Percentiles rank a stretch among this genome's conserved stretches.
These are phyloP conservation scores for Chrysoporthe cubensis DNA, from an alignment of 2,329 filamentous ascomycete genomes.

Conservation along the genomic window DNA sequence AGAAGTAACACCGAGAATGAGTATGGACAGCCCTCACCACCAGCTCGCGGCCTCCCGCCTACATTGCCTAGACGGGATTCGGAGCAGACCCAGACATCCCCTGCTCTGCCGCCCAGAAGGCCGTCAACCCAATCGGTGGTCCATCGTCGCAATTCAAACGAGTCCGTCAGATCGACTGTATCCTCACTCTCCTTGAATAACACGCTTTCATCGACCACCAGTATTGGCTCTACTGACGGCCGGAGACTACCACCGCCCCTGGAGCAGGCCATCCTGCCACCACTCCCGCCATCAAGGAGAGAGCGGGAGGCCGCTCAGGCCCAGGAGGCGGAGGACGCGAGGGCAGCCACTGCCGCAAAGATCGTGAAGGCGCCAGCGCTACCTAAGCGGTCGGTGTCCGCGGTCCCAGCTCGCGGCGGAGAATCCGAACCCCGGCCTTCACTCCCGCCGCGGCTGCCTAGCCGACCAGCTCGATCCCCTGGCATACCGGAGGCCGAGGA, in stretches of 20 bases:
- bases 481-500: constrained; percentile 54
- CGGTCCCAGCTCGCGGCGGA: constrained; percentile 37
- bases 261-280: constrained; percentile 60
- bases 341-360: constrained; percentile 33
- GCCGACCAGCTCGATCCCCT: constrained; percentile 47
- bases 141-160: constrained; percentile 57
- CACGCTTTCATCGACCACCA: constrained; percentile 46
- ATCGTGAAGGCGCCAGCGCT: constrained; percentile 39
- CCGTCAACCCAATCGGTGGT: constrained; percentile 49
- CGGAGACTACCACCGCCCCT: constrained; percentile 61
- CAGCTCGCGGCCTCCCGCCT: constrained; percentile 38
- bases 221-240: constrained; percentile 46
- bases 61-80: constrained; percentile 45
- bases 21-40: constrained; percentile 32
- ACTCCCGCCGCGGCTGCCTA: constrained; percentile 56
- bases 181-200: constrained; percentile 56
- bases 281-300: constrained; percentile 58
- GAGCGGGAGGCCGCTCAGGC: constrained; percentile 54
- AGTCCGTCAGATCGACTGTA: constrained; percentile 59
- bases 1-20: constrained; percentile 38
- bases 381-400: constrained; percentile 44
- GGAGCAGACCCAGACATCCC: constrained; percentile 43
- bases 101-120: constrained; percentile 55
- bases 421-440: constrained; percentile 40
- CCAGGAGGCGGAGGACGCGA: constrained; percentile 40